These are phyloP conservation scores for Musa itinerans DNA, from an alignment of 176 grass and related monocot species.

Conservation along the genomic window DNA sequence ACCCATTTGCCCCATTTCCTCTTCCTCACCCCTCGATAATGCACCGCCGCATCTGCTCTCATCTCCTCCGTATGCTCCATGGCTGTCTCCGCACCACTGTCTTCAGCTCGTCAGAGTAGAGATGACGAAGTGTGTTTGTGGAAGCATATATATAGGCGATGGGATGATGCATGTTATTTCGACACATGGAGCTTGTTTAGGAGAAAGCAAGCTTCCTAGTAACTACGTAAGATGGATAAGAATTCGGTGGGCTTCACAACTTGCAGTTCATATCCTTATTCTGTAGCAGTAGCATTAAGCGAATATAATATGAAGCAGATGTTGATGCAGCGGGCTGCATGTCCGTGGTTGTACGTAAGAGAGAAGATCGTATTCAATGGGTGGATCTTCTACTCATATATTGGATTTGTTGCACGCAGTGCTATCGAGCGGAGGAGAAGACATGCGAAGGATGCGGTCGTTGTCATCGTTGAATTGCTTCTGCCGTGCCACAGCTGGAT, in stretches of 20 bases:
- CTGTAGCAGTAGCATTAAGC: no score
- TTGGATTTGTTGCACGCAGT: neutral
- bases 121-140: neutral
- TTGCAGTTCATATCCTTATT: neutral
- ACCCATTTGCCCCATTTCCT: constrained; percentile 69
- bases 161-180: neutral
- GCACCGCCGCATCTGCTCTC: neutral
- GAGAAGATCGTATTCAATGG: neutral
- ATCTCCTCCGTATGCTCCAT: neutral
- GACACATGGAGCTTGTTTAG: neutral
- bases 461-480: neutral
- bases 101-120: neutral
- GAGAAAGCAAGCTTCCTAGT: neutral
- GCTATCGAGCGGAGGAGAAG: neutral
- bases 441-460: no score
- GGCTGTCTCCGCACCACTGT: neutral
- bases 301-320: no score
- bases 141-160: neutral
- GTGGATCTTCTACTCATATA: neutral
- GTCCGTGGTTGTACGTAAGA: no score
- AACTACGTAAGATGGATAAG: neutral
- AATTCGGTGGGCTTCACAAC: neutral
- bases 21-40: constrained; percentile 31
- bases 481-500: neutral
- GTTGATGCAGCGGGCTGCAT: no score